phyloP scores from a whole-genome alignment of 108 stramenopile species.

The Nannochloropsis oceanica region DNA sequence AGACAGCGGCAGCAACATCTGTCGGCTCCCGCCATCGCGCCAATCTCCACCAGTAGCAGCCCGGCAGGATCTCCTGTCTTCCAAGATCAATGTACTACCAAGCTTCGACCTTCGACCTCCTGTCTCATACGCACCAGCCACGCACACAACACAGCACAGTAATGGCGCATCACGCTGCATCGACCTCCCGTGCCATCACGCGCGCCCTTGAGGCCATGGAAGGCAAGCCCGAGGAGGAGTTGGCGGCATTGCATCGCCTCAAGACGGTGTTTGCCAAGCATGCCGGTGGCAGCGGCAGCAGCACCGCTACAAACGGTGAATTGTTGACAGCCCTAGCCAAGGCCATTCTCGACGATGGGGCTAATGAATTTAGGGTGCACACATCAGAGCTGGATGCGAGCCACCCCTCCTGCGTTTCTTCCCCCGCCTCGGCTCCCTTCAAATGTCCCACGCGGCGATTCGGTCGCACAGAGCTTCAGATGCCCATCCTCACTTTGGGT shows the following conservation, averaged over 20 bases:
- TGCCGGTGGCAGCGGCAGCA: neutral
- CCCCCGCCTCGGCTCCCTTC: neutral
- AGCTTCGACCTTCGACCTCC: no score
- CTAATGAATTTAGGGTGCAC: neutral
- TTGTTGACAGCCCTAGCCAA: neutral
- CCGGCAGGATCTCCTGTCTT: no score
- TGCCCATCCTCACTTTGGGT: conserved; percentile 70
- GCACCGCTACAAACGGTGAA: neutral
- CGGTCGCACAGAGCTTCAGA: conserved; percentile 60
- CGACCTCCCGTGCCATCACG: neutral
- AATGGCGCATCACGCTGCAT: neutral
- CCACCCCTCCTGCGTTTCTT: neutral
- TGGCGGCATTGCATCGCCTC: neutral
- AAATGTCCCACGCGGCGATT: conserved; percentile 35
- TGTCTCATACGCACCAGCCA: no score
- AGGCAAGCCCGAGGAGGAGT: neutral
- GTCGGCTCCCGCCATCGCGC: no score
- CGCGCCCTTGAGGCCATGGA: neutral
- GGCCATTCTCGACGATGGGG: neutral
- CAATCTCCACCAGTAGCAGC: no score
- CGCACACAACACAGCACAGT: neutral
- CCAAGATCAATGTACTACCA: no score
- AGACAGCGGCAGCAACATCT: no score
- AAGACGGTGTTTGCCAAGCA: neutral
- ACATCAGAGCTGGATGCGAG: neutral